Evolutionary conservation across 768 basidiomycete genomes (phyloP).

Genomic region (Trametes cinnabarina): DNA sequence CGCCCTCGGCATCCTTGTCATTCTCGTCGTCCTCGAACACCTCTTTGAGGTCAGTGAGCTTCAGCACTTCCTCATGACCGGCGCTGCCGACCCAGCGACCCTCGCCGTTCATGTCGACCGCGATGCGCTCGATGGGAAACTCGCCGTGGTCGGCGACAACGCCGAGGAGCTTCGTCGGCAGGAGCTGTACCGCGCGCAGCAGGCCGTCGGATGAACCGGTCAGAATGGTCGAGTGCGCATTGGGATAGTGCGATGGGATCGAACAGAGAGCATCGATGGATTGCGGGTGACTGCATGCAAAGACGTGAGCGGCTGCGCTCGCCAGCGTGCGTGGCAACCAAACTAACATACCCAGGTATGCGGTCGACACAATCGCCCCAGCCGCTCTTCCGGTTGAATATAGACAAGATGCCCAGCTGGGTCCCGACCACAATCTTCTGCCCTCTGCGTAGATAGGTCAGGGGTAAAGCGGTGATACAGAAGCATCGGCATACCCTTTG

Average conservation of each 20-base stretch:
- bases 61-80: slow-evolving; percentile 84
- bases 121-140: slow-evolving; percentile 87
- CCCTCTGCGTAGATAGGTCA: slow-evolving; percentile 40
- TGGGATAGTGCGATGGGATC: slow-evolving; percentile 60
- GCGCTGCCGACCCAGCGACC: slow-evolving; percentile 90
- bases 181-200: slow-evolving; percentile 75
- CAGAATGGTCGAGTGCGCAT: slow-evolving; percentile 64
- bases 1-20: slow-evolving; percentile 25
- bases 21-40: slow-evolving; percentile 59
- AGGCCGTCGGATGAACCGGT: slow-evolving; percentile 93
- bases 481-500: slow-evolving; percentile 55
- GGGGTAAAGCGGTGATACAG: not conserved
- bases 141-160: slow-evolving; percentile 90
- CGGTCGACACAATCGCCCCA: slow-evolving; percentile 94
- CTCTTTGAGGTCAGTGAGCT: slow-evolving; percentile 79
- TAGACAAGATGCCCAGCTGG: slow-evolving; percentile 82
- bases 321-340: too few relatives aligned
- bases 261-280: slow-evolving; percentile 86
- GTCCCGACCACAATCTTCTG: slow-evolving; percentile 87
- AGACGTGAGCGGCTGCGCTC: not conserved
- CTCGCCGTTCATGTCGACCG: slow-evolving; percentile 53
- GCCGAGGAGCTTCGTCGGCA: slow-evolving; percentile 88
- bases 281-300: slow-evolving; percentile 71
- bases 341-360: slow-evolving; percentile 65
- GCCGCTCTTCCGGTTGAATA: slow-evolving; percentile 85